phyloP scores from a whole-genome alignment of 306 rosid genomes.

The Prosopis cineraria region DNA sequence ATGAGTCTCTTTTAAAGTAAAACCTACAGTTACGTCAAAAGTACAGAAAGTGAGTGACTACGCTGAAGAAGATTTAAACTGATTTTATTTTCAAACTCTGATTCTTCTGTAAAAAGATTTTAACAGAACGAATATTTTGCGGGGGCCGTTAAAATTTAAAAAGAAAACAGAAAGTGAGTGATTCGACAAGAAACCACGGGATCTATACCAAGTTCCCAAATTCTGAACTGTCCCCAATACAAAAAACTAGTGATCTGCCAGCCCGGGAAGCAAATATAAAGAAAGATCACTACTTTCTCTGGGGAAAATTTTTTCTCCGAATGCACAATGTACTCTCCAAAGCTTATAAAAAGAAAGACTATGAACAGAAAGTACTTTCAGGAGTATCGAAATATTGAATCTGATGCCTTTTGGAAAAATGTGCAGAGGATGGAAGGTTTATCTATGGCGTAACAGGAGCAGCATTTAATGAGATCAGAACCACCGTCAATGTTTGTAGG shows the following conservation, averaged over 20 bases:
- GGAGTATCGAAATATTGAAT: not conserved
- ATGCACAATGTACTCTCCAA: slow-evolving; percentile 1
- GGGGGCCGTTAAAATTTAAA: not conserved
- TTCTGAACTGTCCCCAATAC: slow-evolving; percentile 21
- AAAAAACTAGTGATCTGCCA: slow-evolving; percentile 40
- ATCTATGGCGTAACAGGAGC: slow-evolving; percentile 23
- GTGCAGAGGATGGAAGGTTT: not conserved
- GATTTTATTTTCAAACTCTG: not conserved
- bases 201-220: slow-evolving; percentile 9
- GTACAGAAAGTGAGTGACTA: slow-evolving; percentile 3
- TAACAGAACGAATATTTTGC: not conserved
- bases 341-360: slow-evolving; percentile 8
- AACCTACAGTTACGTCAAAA: slow-evolving; percentile 37
- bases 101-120: not conserved
- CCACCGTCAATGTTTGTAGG: slow-evolving; percentile 21
- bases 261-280: not conserved
- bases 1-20: slow-evolving; percentile 24
- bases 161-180: not conserved
- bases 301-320: not conserved
- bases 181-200: not conserved
- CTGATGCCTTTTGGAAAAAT: slow-evolving; percentile 29
- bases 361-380: slow-evolving; percentile 20
- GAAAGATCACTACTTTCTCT: not conserved
- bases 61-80: not conserved
- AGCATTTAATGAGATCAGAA: slow-evolving; percentile 40